Conservation (phyloP, 1,284 basidiomycete genomes). For the Boletellus deceptivus region DNA sequence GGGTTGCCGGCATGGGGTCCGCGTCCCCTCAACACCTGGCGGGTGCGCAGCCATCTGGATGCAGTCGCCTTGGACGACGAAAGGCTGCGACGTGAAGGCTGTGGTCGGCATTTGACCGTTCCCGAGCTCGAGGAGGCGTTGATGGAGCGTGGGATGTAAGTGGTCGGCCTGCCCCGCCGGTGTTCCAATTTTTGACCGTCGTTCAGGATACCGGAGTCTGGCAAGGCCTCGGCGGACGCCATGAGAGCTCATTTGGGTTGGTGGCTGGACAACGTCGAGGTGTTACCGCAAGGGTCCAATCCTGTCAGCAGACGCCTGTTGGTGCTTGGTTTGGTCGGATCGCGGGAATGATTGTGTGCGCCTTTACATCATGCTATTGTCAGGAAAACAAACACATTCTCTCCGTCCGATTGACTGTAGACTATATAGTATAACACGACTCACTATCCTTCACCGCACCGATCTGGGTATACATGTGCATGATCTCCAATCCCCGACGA, state of each 20-base stretch:
- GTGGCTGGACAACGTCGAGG: slow-evolving; percentile 51
- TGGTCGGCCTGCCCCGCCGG: neutral
- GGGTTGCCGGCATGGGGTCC: slow-evolving; percentile 59
- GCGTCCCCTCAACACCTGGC: slow-evolving; percentile 47
- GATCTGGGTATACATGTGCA: neutral
- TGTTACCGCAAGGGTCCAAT: slow-evolving; percentile 35
- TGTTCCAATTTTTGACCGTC: neutral
- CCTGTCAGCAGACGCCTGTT: slow-evolving; percentile 42
- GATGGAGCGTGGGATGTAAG: slow-evolving; percentile 73
- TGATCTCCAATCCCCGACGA: too few species aligned
- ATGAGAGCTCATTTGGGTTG: slow-evolving; percentile 51
- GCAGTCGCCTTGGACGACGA: slow-evolving; percentile 59
- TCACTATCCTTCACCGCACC: slow-evolving; percentile 1
- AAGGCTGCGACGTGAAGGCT: slow-evolving; percentile 50
- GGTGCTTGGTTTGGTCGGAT: slow-evolving; percentile 37
- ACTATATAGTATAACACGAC: slow-evolving; percentile 9
- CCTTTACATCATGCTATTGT: neutral
- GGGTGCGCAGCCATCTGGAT: slow-evolving; percentile 55
- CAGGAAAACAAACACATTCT: slow-evolving; percentile 2
- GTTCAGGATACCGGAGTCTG: slow-evolving; percentile 28
- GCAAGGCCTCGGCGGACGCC: slow-evolving; percentile 38
- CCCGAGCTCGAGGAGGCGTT: slow-evolving; percentile 61
- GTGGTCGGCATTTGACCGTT: slow-evolving; percentile 45
- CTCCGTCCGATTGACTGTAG: slow-evolving; percentile 13
- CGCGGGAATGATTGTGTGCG: slow-evolving; percentile 20